Conservation (phyloP, 768 basidiomycete genomes). For the Piloderma croceum region DNA sequence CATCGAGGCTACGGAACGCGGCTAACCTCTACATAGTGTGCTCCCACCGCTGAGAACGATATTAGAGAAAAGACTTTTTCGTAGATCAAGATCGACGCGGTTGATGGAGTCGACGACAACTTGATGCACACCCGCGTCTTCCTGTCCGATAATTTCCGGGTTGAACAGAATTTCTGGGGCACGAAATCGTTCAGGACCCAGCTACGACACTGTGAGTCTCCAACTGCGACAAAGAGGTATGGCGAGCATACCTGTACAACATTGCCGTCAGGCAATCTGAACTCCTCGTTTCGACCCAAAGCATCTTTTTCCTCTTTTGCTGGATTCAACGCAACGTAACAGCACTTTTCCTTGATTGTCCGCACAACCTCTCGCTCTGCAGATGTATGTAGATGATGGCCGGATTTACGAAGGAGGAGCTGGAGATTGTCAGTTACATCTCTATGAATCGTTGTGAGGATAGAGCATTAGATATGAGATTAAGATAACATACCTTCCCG, state of each 20-base stretch:
- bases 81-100: slow-evolving; percentile 90
- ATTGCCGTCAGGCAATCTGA: slow-evolving; percentile 92
- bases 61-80: slow-evolving; percentile 93
- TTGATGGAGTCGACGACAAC: slow-evolving; percentile 98
- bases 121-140: slow-evolving; percentile 96
- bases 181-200: slow-evolving; percentile 91
- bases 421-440: slow-evolving; percentile 97
- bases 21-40: slow-evolving; percentile 85
- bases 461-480: slow-evolving; percentile 1
- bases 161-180: slow-evolving; percentile 98
- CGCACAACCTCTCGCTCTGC: slow-evolving; percentile 96
- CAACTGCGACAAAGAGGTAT: slow-evolving; percentile 11
- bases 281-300: slow-evolving; percentile 73
- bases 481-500: slow-evolving; percentile 65
- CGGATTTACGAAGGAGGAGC: slow-evolving; percentile 86
- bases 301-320: slow-evolving; percentile 94
- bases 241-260: slow-evolving; percentile 64
- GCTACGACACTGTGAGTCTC: slow-evolving; percentile 39
- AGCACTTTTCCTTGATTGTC: slow-evolving; percentile 97
- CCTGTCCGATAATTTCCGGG: slow-evolving; percentile 92
- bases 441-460: slow-evolving; percentile 35
- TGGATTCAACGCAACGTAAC: slow-evolving; percentile 90
- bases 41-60: slow-evolving; percentile 96
- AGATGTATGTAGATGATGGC: slow-evolving; percentile 92
- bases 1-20: too few relatives aligned